phyloP scores from a whole-genome alignment of 768 basidiomycete genomes.

The Stropharia rugosoannulata region DNA sequence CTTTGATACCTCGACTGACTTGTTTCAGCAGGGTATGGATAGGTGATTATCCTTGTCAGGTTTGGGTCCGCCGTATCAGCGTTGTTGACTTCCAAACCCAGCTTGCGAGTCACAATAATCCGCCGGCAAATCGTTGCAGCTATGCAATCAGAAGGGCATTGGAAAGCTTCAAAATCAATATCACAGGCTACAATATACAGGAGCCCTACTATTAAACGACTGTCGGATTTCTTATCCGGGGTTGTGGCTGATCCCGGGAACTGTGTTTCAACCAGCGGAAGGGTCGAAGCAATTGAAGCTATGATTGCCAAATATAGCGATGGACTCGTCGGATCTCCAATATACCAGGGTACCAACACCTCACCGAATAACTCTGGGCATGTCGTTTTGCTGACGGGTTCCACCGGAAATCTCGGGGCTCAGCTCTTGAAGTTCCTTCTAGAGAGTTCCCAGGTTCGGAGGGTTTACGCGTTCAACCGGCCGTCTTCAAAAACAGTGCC shows the following conservation, averaged over 20 bases:
- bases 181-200: constrained; percentile 19
- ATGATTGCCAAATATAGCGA: constrained; percentile 18
- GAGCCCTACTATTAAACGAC: constrained; percentile 15
- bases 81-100: background rate
- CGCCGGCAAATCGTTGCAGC: constrained; percentile 19
- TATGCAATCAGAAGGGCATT: constrained; percentile 11
- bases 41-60: constrained; percentile 6
- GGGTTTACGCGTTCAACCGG: constrained; percentile 33
- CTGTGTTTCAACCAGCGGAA: constrained; percentile 6
- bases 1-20: constrained; percentile 7
- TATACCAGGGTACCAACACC: background rate
- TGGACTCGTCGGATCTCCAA: constrained; percentile 3
- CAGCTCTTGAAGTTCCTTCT: constrained; percentile 30
- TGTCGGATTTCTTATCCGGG: constrained; percentile 16
- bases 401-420: constrained; percentile 41
- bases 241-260: constrained; percentile 12
- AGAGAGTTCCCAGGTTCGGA: constrained; percentile 16
- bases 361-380: background rate
- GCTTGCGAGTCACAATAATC: constrained; percentile 21
- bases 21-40: constrained; percentile 23
- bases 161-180: constrained; percentile 13
- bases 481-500: constrained; percentile 12
- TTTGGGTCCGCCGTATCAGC: background rate
- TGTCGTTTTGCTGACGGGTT: constrained; percentile 37
- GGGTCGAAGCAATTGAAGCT: constrained; percentile 15